Base-by-base conservation (phyloP, 495 filamentous ascomycete genomes). In the Aspergillus kassunensis region DNA sequence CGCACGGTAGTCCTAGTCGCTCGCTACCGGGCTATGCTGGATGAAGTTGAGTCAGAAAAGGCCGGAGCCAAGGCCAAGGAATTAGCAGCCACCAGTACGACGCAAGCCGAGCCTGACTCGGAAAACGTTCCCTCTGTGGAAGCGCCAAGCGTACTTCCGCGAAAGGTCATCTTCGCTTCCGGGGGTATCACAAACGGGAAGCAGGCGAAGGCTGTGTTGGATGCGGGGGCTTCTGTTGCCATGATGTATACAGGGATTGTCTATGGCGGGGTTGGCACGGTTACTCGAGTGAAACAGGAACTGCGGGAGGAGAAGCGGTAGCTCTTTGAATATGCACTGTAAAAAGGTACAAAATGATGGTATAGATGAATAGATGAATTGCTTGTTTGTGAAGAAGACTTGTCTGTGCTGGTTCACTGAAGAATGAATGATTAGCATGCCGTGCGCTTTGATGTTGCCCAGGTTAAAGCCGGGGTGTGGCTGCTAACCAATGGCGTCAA, bases 131-230 rank as follows among this genome's bases (percentile, higher is more conserved):
- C 56, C 13, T 20, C 50, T 7, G 54, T 49, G 20, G 53, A 59
- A 19, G 47, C 37, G 24, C 47, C 53, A 44, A 53, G 48, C 49
- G 62, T 48, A 51, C 58, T 46, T 58, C 47, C 67, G 27, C 81
- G 78, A 31, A 96, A 96, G 74, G 83, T 89, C 36, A 86, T 98
- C 39, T 97, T 97, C 66, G 91, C 91, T 11, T 89, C 85, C 0
- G 92, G 92, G 1, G 93, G 93, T 8, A 93, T 98, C 55, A 89
- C 83, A 5, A 91, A 80, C 55, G 93, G 92, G 9, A 75, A 81
- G 43, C 85, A 96, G 71, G 93, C 89, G 6, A 73, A 86, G 4
- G 78, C 86, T 68, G 81, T 87, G 0, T 72, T 95, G 30, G 83
- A 91, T 53, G 89, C 90, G 0, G 93, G 93, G 9, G 92, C 93